Percentiles rank a stretch among this genome's conserved stretches.
Evolutionary conservation across 768 basidiomycete genomes (phyloP).

Genomic region (Tricholoma sp.): DNA sequence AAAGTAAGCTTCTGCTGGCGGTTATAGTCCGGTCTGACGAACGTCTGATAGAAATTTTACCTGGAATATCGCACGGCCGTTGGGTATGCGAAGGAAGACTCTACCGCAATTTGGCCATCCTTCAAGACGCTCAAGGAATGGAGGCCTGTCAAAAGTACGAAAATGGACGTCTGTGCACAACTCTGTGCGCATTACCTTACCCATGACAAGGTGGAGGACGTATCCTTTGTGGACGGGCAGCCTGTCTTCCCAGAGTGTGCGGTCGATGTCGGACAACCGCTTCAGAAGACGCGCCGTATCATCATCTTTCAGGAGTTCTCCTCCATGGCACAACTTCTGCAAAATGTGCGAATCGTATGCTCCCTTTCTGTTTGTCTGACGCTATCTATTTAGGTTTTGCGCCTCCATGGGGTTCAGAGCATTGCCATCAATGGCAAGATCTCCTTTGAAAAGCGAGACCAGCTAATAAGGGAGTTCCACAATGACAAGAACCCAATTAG

Average conservation of each 20-base stretch:
- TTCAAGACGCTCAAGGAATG: conserved; percentile 8
- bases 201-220: conserved; percentile 3
- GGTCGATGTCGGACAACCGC: not conserved
- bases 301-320: conserved; percentile 15
- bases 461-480: conserved; percentile 12
- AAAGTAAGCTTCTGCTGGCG: no score
- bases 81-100: conserved; percentile 4
- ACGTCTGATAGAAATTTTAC: conserved; percentile 6
- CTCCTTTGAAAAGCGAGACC: conserved; percentile 5
- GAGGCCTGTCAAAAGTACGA: conserved; percentile 6
- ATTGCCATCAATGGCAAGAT: conserved; percentile 13
- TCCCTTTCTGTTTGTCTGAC: not conserved
- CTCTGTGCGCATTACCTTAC: conserved; percentile 3
- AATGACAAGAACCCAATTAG: conserved; percentile 4
- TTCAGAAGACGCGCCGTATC: not conserved
- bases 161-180: conserved; percentile 5
- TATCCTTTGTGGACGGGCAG: conserved; percentile 4
- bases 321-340: conserved; percentile 12
- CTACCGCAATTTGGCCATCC: not conserved
- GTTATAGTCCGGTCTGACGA: no score
- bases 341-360: conserved; percentile 10
- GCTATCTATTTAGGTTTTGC: conserved; percentile 1
- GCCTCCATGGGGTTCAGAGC: conserved; percentile 1
- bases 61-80: conserved; percentile 5
- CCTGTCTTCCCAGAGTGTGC: conserved; percentile 1